Conservation (phyloP, 2,329 filamentous ascomycete species). For the Colletotrichum falcatum region DNA sequence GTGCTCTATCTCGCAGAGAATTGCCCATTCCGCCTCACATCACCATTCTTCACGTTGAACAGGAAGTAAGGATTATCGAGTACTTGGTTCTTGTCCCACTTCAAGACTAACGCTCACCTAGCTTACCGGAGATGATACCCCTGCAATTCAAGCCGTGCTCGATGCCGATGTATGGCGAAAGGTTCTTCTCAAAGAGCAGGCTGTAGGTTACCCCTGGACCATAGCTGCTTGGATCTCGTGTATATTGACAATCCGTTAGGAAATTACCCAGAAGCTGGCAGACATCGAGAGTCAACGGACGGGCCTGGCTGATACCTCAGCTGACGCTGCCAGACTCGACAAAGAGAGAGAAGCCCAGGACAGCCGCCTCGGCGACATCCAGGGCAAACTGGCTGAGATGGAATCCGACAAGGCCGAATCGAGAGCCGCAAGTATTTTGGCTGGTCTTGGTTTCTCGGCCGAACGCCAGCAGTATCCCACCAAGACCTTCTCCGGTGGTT, state of each 20-base stretch:
- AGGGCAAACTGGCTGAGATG: conserved; percentile 95
- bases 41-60: conserved; percentile 98
- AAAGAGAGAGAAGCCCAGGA: conserved; percentile 91
- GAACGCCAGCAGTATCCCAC: conserved; percentile 94
- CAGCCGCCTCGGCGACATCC: conserved; percentile 89
- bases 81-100: background rate
- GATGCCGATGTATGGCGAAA: conserved; percentile 99
- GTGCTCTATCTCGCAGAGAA: conserved; percentile 92
- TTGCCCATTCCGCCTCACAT: conserved; percentile 96
- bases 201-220: conserved; percentile 63
- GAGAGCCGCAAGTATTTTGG: conserved; percentile 93
- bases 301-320: conserved; percentile 89
- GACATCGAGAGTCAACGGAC: conserved; percentile 82
- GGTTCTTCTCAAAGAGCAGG: conserved; percentile 89
- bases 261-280: conserved; percentile 81
- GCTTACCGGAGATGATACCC: conserved; percentile 95
- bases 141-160: conserved; percentile 92
- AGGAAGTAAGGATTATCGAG: conserved; percentile 75
- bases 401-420: conserved; percentile 99
- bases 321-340: conserved; percentile 87
- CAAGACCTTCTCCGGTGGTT: conserved; percentile 99
- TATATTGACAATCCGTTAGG: conserved; percentile 59
- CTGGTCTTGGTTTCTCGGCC: conserved; percentile 94
- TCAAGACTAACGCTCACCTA: conserved; percentile 52
- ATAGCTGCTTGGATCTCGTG: background rate